A percentile compares a stretch with the other conserved stretches of the same genome.
Conservation (phyloP, 257 asterid species). For the Oldenlandia corymbosa region DNA sequence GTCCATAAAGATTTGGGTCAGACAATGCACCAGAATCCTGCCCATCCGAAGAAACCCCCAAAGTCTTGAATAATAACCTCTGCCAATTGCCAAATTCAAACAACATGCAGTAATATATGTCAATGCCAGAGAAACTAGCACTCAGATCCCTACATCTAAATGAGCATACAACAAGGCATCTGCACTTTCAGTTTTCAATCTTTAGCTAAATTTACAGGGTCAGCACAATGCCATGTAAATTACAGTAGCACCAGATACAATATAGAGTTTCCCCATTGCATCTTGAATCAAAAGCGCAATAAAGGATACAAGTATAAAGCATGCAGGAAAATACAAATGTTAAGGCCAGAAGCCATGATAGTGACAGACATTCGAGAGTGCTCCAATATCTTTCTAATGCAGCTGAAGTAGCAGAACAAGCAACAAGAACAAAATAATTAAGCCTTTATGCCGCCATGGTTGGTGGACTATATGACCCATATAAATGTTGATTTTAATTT, state of each 20-base stretch:
- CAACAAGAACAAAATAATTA: too few relatives aligned
- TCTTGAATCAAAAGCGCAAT: background rate
- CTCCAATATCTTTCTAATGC: background rate
- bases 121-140: background rate
- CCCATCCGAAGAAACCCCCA: slow-evolving; percentile 29
- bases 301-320: background rate
- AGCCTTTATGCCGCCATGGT: too few relatives aligned
- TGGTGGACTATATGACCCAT: too few relatives aligned
- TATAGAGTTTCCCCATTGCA: background rate
- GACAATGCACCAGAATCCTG: slow-evolving; percentile 32
- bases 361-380: background rate
- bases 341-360: too few relatives aligned
- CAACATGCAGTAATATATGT: slow-evolving; percentile 13
- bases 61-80: slow-evolving; percentile 64
- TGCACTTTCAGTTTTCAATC: background rate
- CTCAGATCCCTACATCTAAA: background rate
- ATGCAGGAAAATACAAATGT: background rate
- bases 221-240: background rate
- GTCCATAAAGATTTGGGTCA: slow-evolving; percentile 37
- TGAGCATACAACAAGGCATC: background rate
- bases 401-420: too few relatives aligned
- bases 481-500: too few relatives aligned
- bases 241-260: slow-evolving; percentile 1
- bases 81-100: slow-evolving; percentile 24
- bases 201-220: background rate